Evolutionary conservation across 257 asterid species (phyloP).

Genomic region (Phtheirospermum japonicum): DNA sequence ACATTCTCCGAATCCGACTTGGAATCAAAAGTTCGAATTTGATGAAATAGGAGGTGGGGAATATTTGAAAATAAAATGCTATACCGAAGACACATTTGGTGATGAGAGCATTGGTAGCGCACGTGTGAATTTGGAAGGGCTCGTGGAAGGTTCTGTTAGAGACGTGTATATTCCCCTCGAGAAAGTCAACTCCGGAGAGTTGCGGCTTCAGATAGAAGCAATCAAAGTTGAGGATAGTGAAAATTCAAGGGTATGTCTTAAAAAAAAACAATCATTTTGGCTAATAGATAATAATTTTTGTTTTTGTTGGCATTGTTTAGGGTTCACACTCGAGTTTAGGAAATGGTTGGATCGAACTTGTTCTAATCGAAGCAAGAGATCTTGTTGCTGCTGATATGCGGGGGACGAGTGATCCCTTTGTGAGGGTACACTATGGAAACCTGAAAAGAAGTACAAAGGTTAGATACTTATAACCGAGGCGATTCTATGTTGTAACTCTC

Average conservation of each 20-base stretch:
- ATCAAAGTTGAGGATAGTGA: conserved; percentile 48
- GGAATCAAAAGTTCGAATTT: conserved; percentile 92
- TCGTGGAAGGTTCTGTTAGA: conserved; percentile 68
- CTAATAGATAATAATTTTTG: background rate
- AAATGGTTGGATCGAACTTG: conserved; percentile 85
- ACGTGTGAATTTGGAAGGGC: conserved; percentile 95
- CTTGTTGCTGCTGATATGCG: conserved; percentile 94
- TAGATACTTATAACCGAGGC: conserved; percentile 17
- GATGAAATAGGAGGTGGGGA: conserved; percentile 92
- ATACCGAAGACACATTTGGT: conserved; percentile 70
- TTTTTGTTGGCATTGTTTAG: conserved; percentile 36
- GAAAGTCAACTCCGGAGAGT: conserved; percentile 85
- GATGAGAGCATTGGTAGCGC: conserved; percentile 95
- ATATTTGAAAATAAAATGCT: conserved; percentile 77
- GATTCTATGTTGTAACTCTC: background rate
- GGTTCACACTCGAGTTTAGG: conserved; percentile 45
- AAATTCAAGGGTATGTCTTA: conserved; percentile 52
- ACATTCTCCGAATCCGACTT: conserved; percentile 64
- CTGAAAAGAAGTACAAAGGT: conserved; percentile 90
- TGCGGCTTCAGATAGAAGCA: conserved; percentile 83
- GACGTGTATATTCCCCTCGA: conserved; percentile 89
- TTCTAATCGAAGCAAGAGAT: conserved; percentile 86
- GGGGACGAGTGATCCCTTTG: conserved; percentile 98
- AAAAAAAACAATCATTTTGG: background rate
- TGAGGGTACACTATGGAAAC: conserved; percentile 84